phyloP scores from a whole-genome alignment of 768 basidiomycete species.

The Suillus variegatus region DNA sequence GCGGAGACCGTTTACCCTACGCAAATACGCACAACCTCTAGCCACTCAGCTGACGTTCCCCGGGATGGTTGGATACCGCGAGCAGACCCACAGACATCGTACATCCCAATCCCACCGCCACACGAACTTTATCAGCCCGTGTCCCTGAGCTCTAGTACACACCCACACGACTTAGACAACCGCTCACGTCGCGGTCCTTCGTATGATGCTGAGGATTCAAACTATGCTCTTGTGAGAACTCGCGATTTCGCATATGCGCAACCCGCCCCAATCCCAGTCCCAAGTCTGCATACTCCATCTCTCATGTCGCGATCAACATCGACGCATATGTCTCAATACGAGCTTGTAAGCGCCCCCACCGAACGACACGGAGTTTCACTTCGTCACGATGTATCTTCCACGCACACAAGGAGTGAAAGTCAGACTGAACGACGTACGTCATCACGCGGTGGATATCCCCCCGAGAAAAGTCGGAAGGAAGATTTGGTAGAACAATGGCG shows the following conservation, averaged over 20 bases:
- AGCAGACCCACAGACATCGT: constrained; percentile 27
- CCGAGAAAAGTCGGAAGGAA: constrained; percentile 28
- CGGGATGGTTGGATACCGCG: constrained; percentile 32
- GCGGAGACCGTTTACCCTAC: constrained; percentile 30
- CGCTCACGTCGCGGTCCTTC: not conserved
- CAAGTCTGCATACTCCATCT: constrained; percentile 22
- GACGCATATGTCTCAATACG: constrained; percentile 33
- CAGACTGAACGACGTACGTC: constrained; percentile 20
- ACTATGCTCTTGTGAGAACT: constrained; percentile 23
- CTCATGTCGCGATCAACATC: constrained; percentile 25
- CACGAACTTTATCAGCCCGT: constrained; percentile 18
- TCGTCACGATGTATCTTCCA: constrained; percentile 25
- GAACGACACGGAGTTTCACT: constrained; percentile 24
- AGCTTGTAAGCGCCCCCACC: constrained; percentile 25
- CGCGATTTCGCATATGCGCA: constrained; percentile 33
- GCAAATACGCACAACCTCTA: constrained; percentile 25
- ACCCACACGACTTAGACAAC: constrained; percentile 18
- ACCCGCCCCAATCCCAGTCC: constrained; percentile 11
- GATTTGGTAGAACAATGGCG: constrained; percentile 32
- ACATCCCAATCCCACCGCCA: constrained; percentile 25
- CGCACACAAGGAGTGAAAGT: constrained; percentile 25
- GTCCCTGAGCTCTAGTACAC: constrained; percentile 17
- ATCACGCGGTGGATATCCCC: constrained; percentile 20
- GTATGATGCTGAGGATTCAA: not conserved
- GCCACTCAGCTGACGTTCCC: constrained; percentile 12